Percentiles rank a stretch among this genome's conserved stretches.
Evolutionary conservation across 148 eudicot species (phyloP).

Genomic region (Rhododendron williamsianum): DNA sequence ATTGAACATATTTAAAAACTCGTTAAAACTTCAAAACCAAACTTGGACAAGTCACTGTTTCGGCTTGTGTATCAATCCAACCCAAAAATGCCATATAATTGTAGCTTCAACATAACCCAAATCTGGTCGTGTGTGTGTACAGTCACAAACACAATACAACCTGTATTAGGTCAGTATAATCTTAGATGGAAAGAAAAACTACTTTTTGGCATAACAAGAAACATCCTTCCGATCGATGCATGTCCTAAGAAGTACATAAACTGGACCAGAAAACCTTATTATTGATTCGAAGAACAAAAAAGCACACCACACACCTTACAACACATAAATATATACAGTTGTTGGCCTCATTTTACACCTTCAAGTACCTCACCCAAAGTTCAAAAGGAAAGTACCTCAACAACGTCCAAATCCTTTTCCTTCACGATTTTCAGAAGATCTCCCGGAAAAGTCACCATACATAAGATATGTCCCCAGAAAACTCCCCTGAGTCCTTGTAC

Average conservation of each 20-base stretch:
- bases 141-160: not conserved
- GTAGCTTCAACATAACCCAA: not conserved
- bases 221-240: not conserved
- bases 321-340: not conserved
- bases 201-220: not conserved
- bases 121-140: not conserved
- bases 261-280: not conserved
- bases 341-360: not conserved
- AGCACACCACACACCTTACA: not conserved
- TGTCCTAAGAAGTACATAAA: not conserved
- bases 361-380: not conserved
- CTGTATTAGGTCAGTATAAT: not conserved
- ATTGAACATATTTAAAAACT: too few relatives aligned
- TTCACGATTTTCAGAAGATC: not conserved
- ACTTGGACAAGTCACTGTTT: not conserved
- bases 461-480: not conserved
- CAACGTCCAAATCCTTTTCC: conserved; percentile 11
- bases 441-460: not conserved
- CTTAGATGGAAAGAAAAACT: not conserved
- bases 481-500: conserved; percentile 31
- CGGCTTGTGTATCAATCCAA: not conserved
- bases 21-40: not conserved
- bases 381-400: not conserved
- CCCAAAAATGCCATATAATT: too few relatives aligned
- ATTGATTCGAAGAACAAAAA: not conserved